Evolutionary conservation across 441 rosid species (phyloP).

Genomic region (Adansonia grandidieri): DNA sequence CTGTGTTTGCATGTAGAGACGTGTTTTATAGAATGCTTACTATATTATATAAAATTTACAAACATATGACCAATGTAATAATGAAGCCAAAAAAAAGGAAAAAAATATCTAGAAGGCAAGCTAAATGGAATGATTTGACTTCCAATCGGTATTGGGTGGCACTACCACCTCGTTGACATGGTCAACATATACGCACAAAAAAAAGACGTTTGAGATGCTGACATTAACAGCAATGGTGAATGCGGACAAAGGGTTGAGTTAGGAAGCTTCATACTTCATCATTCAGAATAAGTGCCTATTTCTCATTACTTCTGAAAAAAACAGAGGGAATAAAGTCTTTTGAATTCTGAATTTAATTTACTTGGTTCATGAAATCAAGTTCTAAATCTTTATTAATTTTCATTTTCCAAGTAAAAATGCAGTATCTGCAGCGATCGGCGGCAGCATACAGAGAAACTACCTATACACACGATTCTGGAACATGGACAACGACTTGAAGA

Average conservation of each 20-base stretch:
- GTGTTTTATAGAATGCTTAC: neutral
- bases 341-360: too few relatives aligned
- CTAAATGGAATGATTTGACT: neutral
- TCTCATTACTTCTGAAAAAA: neutral
- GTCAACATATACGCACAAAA: neutral
- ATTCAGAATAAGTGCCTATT: neutral
- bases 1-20: too few relatives aligned
- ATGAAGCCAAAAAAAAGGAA: neutral
- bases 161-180: neutral
- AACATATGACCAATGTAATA: neutral
- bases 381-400: too few relatives aligned
- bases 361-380: too few relatives aligned
- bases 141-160: neutral
- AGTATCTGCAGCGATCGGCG: neutral
- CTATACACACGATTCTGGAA: too few relatives aligned
- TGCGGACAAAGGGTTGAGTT: neutral
- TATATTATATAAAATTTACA: neutral
- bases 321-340: neutral
- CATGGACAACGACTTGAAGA: neutral
- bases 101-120: neutral
- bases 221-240: neutral
- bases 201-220: neutral
- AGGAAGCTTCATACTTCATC: conserved; percentile 15
- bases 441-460: too few relatives aligned
- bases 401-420: neutral